Conservation (phyloP, 352 stramenopile genomes). For the Hyaloperonospora brassicae region DNA sequence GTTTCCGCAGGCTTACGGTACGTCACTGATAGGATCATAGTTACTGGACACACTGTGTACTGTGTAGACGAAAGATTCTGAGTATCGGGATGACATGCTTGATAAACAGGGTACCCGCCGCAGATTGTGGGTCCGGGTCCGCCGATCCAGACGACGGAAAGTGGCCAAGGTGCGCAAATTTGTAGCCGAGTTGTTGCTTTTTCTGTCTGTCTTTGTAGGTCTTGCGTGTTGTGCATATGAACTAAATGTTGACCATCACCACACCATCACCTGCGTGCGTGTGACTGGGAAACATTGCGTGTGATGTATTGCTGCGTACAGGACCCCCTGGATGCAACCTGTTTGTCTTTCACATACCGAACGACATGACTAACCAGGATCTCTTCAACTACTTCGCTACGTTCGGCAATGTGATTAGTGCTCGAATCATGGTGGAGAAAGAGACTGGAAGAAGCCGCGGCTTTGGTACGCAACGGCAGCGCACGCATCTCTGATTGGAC, state of each 20-base stretch:
- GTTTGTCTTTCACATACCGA: constrained; percentile 98
- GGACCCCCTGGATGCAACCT: constrained; percentile 93
- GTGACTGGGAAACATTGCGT: constrained; percentile 32
- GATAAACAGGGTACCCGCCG: constrained; percentile 56
- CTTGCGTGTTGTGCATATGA: constrained; percentile 30
- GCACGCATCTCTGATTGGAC: neutral
- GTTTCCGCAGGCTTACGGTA: constrained; percentile 76
- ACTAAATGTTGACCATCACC: constrained; percentile 38
- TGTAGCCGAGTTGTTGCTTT: constrained; percentile 13
- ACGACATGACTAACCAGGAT: constrained; percentile 95
- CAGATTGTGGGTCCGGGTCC: constrained; percentile 77
- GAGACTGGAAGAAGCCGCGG: constrained; percentile 91
- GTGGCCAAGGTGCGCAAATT: constrained; percentile 57
- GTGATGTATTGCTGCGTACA: constrained; percentile 43
- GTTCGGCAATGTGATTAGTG: constrained; percentile 94
- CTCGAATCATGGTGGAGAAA: constrained; percentile 95
- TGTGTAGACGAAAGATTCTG: no score
- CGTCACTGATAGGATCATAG: no score
- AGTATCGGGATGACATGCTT: no score
- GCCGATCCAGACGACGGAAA: constrained; percentile 85
- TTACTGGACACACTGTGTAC: no score
- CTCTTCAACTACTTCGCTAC: constrained; percentile 94
- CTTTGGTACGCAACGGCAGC: constrained; percentile 65
- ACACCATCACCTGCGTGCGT: constrained; percentile 33
- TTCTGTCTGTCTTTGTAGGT: constrained; percentile 5